Base-by-base conservation (phyloP, 202 grass and related monocot species). In the Bolboschoenoplectus hybrid region DNA sequence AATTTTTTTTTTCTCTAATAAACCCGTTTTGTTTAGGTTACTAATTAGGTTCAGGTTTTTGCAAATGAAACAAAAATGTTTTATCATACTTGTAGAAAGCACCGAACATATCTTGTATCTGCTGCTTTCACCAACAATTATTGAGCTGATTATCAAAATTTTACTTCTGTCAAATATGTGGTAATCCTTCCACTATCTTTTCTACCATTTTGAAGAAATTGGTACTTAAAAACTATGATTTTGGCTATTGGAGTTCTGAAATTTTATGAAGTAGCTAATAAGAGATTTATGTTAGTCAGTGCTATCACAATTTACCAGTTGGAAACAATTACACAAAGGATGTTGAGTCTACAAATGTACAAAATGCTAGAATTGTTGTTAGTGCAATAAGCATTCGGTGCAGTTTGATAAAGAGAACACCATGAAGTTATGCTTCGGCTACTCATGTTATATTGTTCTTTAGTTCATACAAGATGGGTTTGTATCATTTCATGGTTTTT, bases 181-280 rank as follows among this genome's bases (percentile, higher is more conserved):
- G 4, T 16, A 20, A 20, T 72, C 47, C 0, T 72, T 0, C 3
- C 2, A 41, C n/a, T 11, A 47, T 4, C 12, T 47, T 19, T 45
- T 26, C 17, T 72, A 10, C 8, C 14, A 6, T 47, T 72, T 20
- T 19, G 17, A 72, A 72, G n/a, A 47, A 26, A 47, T 19, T 72
- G 17, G 17, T 47, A 72, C 9, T 72, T 5, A 49, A 58, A 8
- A 5, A 8, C 8, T 26, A 9, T 51, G 20, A 3, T 34, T 49
- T 74, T 47, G 20, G 44, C 26, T 41, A 41, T 53, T 57, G 74
- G 2, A 36, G 11, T 7, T 79, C 40, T 58, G 35, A 39, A 58
- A 58, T 57, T 56, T 13, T 79, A 58, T n/a, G 52, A 79, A 58
- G 34, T n/a, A 40, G 51, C 6, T 79, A 78, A 79, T 38, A 79